Evolutionary conservation across 139 green algal genomes (phyloP).

Genomic region (Closterium sp.): DNA sequence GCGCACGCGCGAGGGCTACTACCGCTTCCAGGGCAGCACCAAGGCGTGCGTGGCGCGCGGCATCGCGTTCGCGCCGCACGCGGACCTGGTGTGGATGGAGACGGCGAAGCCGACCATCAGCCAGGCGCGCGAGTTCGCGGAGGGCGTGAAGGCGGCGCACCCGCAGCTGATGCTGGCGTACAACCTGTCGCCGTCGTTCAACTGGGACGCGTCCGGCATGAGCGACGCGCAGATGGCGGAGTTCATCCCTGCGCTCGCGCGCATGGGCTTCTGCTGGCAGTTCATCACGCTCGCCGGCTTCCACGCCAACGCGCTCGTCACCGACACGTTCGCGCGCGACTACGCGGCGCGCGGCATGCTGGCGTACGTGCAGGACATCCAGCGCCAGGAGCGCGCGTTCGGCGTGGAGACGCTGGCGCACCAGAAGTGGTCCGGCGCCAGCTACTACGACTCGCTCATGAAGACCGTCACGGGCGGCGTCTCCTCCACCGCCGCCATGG

Average conservation of each 20-base stretch:
- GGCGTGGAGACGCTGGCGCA: conserved; percentile 44
- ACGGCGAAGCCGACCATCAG: conserved; percentile 76
- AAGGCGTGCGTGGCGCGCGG: conserved; percentile 80
- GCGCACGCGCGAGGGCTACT: conserved; percentile 83
- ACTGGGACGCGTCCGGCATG: conserved; percentile 42
- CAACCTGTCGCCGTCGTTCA: conserved; percentile 91
- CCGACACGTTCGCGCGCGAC: conserved; percentile 37
- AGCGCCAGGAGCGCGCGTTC: conserved; percentile 27
- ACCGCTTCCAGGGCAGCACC: conserved; percentile 63
- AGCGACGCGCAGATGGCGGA: conserved; percentile 67
- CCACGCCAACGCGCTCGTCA: no score
- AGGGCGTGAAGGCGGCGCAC: conserved; percentile 77
- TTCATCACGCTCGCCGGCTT: conserved; percentile 85
- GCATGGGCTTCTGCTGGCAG: conserved; percentile 72
- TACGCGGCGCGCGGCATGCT: conserved; percentile 46
- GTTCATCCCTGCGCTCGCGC: conserved; percentile 75
- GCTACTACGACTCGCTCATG: conserved; percentile 49
- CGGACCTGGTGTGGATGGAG: conserved; percentile 88
- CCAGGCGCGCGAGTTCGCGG: conserved; percentile 66
- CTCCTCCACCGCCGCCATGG: conserved; percentile 51
- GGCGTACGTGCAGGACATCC: conserved; percentile 49
- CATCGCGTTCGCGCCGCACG: conserved; percentile 79
- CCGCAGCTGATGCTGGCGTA: conserved; percentile 86
- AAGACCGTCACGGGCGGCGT: conserved; percentile 52
- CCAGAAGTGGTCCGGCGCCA: conserved; percentile 49